Base-by-base conservation (phyloP, 768 basidiomycete species). In the Mrakia hoshinonis region DNA sequence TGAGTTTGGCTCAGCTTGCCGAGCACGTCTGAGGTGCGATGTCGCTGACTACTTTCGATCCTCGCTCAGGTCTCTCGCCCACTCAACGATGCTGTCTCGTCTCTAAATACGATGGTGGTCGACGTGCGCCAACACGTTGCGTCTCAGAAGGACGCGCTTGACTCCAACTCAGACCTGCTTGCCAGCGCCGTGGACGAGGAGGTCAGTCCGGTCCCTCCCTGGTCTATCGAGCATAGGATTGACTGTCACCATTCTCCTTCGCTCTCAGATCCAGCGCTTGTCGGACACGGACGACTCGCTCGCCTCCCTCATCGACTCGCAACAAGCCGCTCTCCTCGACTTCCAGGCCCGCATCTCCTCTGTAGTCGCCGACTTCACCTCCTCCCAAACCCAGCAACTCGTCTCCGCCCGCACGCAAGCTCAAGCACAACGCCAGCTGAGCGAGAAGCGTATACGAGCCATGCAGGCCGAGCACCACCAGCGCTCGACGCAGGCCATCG, bases 201-300 rank as follows among this genome's bases (percentile, higher is more conserved):
- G 31, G 54, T 69, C 4, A n/a, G 54, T 22, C 47, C 0, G 18
- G 3, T n/a, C 38, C 36, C 11, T 36, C 1, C 36, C 68, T n/a
- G n/a, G n/a, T 15, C 20, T 24, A 4, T 12, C 38, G 1, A 6
- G 12, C 46, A 26, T 51, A 26, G 12, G 47, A 36, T 10, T 29
- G 4, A 13, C 43, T 4, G 6, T 26, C 24, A 47, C n/a, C 24
- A 1, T 5, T 4, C 1, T 9, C 55, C 15, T 10, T n/a, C 22
- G 7, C n/a, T 31, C 24, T 1, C 68, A 69, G 68, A 51, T 55
- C 22, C 46, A 62, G 24, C 68, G 60, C 34, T 58, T 69, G 47
- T 34, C 47, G 38, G 48, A 36, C 29, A 31, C 54, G 1, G 48
- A 38, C 34, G 4, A 15, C 26, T 49, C 61, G 31, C 22, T 69